Evolutionary conservation across 768 basidiomycete species (phyloP), one percentile per base, ranked within the genome.

Genomic region (Paxillus involutus): DNA sequence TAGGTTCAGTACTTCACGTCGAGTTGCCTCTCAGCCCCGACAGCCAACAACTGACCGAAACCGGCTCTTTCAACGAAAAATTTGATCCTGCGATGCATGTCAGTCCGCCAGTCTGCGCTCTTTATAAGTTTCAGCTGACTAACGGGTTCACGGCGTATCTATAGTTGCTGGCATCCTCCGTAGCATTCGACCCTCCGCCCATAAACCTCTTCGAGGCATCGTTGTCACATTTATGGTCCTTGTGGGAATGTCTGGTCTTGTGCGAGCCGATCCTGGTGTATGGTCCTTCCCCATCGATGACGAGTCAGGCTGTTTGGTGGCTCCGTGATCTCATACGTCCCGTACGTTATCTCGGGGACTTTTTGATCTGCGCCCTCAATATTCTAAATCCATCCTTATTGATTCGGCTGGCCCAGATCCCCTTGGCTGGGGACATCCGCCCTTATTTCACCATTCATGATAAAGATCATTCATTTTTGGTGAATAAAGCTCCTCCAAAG

Each of bases 371-470:
- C 6, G 30, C 13, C 26, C 26, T 26, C 26, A 26, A 24, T 44
- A 44, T n/a, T 17, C 50, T n/a, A 35, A 49, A 41, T 29, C 44
- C 12, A n/a, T 35, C 35, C 19, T 29, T 13, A 24, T 12, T 33
- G 32, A 30, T 26, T 12, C 44, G 54, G 36, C 49, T 6, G 37
- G 9, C 36, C 41, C 55, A 94, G 92, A 85, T 96, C 30, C 92
- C 94, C 4, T 76, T 91, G 8, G 82, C 87, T 0, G 84, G 83
- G 1, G 95, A 99, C 64, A 83, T 92, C 62, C 81, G 96, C 9
- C 96, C 96, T 0, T 99, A 96, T 69, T 90, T 98, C 59, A 97
- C 96, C 14, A 94, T 99, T 62, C 96, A 98, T 67, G 96, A 98
- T 63, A 80, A 80, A n/a, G 94, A 97, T 55, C 85, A 88, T 58